A percentile compares a stretch with the other conserved stretches of the same genome.
Evolutionary conservation across 345 rosid species (phyloP).

Genomic region (Euphorbia tirucalli): DNA sequence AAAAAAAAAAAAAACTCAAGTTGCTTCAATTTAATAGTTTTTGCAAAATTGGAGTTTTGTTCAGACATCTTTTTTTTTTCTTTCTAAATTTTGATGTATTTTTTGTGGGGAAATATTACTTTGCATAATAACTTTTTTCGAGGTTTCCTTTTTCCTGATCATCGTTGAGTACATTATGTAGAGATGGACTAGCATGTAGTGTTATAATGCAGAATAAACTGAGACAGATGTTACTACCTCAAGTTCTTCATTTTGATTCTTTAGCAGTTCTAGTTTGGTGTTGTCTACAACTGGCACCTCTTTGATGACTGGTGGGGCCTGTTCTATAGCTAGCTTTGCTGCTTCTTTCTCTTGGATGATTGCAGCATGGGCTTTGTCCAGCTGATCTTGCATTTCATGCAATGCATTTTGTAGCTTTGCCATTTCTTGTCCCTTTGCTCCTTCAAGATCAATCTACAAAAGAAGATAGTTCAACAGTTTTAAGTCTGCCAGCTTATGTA

Average conservation of each 20-base stretch:
- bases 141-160: not conserved
- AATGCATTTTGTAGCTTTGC: conserved; percentile 46
- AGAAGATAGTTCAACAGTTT: not conserved
- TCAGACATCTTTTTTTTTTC: not conserved
- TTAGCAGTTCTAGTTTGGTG: conserved; percentile 43
- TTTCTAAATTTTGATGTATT: not conserved
- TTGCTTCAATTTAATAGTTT: not conserved
- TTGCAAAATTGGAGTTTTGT: not conserved
- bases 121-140: not conserved
- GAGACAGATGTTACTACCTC: conserved; percentile 49
- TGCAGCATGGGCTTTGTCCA: conserved; percentile 50
- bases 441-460: conserved; percentile 66
- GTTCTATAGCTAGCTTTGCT: conserved; percentile 57
- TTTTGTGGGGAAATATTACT: not conserved
- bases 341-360: conserved; percentile 52
- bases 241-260: conserved; percentile 41
- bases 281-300: conserved; percentile 61
- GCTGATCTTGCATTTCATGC: conserved; percentile 46
- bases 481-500: not conserved
- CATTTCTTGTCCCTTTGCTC: conserved; percentile 57
- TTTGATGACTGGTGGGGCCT: conserved; percentile 65
- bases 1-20: too few species aligned
- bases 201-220: not conserved
- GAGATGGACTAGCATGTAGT: not conserved
- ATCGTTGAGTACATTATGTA: not conserved